phyloP scores from a whole-genome alignment of 495 filamentous ascomycete genomes.

The Penicillium subrubescens region DNA sequence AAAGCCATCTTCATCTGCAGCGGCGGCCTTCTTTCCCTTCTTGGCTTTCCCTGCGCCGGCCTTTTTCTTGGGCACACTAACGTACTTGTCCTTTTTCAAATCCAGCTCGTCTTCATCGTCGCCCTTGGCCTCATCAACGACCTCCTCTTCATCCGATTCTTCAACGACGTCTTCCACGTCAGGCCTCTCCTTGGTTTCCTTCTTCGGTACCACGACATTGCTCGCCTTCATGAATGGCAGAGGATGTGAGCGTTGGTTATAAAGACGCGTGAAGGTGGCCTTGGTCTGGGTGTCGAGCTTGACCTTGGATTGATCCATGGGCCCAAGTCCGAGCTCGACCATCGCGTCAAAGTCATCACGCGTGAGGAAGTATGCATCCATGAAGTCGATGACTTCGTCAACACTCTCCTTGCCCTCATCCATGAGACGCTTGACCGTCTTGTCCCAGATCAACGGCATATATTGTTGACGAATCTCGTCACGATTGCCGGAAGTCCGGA shows the following conservation, averaged over 20 bases:
- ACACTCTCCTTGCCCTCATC: slow-evolving; percentile 74
- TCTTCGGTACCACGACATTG: slow-evolving; percentile 70
- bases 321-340: slow-evolving; percentile 86
- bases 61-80: slow-evolving; percentile 85
- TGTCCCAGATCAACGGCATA: slow-evolving; percentile 83
- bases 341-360: slow-evolving; percentile 92
- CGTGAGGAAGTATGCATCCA: slow-evolving; percentile 98
- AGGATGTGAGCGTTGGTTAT: slow-evolving; percentile 85
- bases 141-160: slow-evolving; percentile 77
- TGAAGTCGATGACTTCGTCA: slow-evolving; percentile 76
- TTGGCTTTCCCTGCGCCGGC: slow-evolving; percentile 54
- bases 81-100: slow-evolving; percentile 92
- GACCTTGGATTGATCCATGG: slow-evolving; percentile 71
- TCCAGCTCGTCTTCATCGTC: slow-evolving; percentile 73
- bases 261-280: slow-evolving; percentile 83
- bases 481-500: slow-evolving; percentile 87
- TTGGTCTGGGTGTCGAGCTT: slow-evolving; percentile 85
- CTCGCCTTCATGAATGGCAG: slow-evolving; percentile 95
- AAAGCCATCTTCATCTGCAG: slow-evolving; percentile 41
- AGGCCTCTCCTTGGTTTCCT: slow-evolving; percentile 71
- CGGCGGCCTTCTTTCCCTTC: slow-evolving; percentile 56
- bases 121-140: slow-evolving; percentile 60
- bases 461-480: slow-evolving; percentile 95
- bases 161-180: slow-evolving; percentile 97
- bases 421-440: slow-evolving; percentile 70